Evolutionary conservation across 2,329 filamentous ascomycete genomes (phyloP).

Genomic region (Claviceps pusilla): DNA sequence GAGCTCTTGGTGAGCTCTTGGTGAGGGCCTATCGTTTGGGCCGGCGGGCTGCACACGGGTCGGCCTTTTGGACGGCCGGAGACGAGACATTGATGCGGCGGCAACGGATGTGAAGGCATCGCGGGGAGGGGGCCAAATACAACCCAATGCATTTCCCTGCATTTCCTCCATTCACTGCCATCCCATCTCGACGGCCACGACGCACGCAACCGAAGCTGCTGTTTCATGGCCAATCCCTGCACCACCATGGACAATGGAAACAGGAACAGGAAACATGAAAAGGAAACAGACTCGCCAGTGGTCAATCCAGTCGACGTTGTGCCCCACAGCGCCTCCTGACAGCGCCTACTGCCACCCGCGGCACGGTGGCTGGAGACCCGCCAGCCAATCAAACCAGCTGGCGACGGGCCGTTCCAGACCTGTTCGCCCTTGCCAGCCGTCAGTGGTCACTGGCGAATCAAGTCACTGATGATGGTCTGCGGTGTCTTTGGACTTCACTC

Average conservation of each 20-base stretch:
- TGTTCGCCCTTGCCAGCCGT: neutral
- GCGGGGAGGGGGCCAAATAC: neutral
- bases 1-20: too few relatives aligned
- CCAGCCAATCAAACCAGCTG: conserved; percentile 1
- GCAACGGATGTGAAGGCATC: neutral
- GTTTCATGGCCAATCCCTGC: conserved; percentile 2
- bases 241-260: neutral
- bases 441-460: too few relatives aligned
- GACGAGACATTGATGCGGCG: neutral
- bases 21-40: neutral
- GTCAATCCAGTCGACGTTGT: neutral
- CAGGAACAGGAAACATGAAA: neutral
- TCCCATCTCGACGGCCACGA: neutral
- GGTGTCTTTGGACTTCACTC: too few relatives aligned
- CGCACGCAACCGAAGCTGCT: conserved; percentile 2
- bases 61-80: neutral
- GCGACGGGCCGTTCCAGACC: neutral
- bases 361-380: neutral
- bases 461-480: too few relatives aligned
- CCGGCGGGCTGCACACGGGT: neutral
- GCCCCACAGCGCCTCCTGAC: neutral
- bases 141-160: too few relatives aligned
- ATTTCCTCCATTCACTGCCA: too few relatives aligned
- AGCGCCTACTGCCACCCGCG: neutral
- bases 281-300: neutral